These are phyloP conservation scores for Trichoderma sp. DNA, from an alignment of 2,329 filamentous ascomycete species.

Conservation along the genomic window DNA sequence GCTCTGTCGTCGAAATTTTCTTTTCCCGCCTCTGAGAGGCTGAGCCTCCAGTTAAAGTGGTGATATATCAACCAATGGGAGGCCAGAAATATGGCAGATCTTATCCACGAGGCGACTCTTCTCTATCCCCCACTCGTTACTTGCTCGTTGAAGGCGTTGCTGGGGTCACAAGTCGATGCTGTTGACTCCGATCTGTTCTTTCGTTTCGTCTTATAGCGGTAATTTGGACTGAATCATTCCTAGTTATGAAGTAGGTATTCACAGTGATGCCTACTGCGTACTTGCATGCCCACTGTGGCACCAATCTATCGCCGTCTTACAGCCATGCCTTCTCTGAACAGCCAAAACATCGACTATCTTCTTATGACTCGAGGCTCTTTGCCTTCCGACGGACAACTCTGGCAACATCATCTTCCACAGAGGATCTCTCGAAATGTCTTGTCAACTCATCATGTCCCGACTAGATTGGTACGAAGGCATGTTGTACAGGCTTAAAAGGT, in stretches of 20 bases:
- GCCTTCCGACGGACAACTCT: background rate
- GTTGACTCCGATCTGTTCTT: background rate
- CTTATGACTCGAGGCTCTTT: background rate
- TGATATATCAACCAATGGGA: conserved; percentile 11
- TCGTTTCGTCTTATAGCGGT: background rate
- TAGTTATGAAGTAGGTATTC: too few relatives aligned
- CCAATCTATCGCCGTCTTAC: too few relatives aligned
- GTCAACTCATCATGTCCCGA: too few relatives aligned
- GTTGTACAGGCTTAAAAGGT: too few relatives aligned
- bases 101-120: conserved; percentile 1
- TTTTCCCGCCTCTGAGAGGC: conserved; percentile 13
- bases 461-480: too few relatives aligned
- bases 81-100: conserved; percentile 4
- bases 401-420: background rate
- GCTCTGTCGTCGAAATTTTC: conserved; percentile 27
- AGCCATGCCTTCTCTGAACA: too few relatives aligned
- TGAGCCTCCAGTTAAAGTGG: conserved; percentile 6
- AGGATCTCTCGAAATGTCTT: too few relatives aligned
- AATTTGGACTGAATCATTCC: background rate
- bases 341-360: too few relatives aligned
- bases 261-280: too few relatives aligned
- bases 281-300: too few relatives aligned
- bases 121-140: background rate
- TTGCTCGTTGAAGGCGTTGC: conserved; percentile 6
- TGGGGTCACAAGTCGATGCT: background rate